Evolutionary conservation across 805 yeast genomes (phyloP), one percentile per base, ranked within the genome.

Genomic region (Candida tallmaniae): DNA sequence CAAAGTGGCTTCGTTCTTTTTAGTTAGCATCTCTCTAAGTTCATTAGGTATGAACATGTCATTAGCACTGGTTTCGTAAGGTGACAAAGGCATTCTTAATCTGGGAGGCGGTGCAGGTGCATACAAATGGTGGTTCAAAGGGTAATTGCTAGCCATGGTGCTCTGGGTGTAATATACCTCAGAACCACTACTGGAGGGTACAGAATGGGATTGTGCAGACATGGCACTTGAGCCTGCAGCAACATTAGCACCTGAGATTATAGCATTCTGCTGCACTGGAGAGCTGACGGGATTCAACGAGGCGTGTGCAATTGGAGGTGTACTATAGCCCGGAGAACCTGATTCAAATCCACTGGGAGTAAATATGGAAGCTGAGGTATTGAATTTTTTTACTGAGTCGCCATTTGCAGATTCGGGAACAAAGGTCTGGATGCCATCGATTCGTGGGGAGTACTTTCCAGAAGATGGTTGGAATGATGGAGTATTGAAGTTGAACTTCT

Each of bases 91-190:
- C 7, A 74, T 57, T 26, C 70, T 68, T 31, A 80, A 56, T 50
- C 81, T 79, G 6, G 88, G 89, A 3, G 89, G 86, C 7, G 96
- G 90, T 20, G 77, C 73, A 2, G 97, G 97, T 0, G 96, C 93
- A 59, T 90, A 89, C 25, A 87, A 60, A 58, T 89, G 96, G 54
- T 85, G 84, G 50, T 87, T 87, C 28, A 85, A 61, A 0, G 83
- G 83, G 44, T 62, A 77, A 31, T 43, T 42, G 12, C 49, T 44
- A 5, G 49, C 32, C 17, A 38, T 22, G 17, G 42, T 52, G 3
- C 20, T 3, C 10, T 29, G 26, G 7, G 23, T n/a, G 32, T 38
- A 46, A 34, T 35, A 51, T 36, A 49, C 42, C 30, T 52, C 57
- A 17, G 22, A 19, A 20, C 51, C 44, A 11, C 48, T 40, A 13